phyloP scores from a whole-genome alignment of 129 eudicot species.

The Logfia minima region DNA sequence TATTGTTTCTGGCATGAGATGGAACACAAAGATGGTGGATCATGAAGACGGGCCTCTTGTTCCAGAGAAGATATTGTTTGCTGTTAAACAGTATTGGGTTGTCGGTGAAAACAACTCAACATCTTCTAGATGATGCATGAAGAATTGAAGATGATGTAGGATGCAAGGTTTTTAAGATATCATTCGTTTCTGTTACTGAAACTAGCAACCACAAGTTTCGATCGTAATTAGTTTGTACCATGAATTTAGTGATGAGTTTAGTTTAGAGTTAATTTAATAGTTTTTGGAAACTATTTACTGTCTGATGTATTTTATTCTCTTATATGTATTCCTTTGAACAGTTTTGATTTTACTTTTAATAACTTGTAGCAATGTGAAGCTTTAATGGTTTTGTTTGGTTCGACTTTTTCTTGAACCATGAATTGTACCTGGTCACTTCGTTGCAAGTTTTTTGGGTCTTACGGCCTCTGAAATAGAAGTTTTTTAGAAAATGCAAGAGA shows the following conservation, averaged over 20 bases:
- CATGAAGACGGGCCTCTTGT: conserved; percentile 67
- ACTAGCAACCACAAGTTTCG: conserved; percentile 15
- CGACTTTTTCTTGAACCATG: not conserved
- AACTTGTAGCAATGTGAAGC: not conserved
- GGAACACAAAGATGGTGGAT: conserved; percentile 63
- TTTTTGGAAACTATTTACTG: conserved; percentile 9
- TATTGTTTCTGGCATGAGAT: conserved; percentile 62
- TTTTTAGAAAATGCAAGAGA: too few species aligned
- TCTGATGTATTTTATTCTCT: not conserved
- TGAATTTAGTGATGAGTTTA: conserved; percentile 9
- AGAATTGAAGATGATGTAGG: conserved; percentile 2
- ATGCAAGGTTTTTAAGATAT: conserved; percentile 2
- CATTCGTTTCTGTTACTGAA: conserved; percentile 17
- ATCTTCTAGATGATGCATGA: conserved; percentile 23
- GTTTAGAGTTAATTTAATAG: conserved; percentile 19
- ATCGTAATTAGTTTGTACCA: not conserved
- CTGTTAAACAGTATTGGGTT: conserved; percentile 71
- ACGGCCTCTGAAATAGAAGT: not conserved
- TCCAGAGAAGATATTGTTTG: conserved; percentile 63
- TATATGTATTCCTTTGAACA: not conserved
- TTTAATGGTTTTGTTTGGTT: not conserved
- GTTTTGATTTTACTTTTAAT: not conserved
- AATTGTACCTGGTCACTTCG: not conserved
- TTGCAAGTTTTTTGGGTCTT: not conserved
- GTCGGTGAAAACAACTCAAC: conserved; percentile 56